These are phyloP conservation scores for Echinochloa phyllopogon DNA, from an alignment of 176 grass and related monocot genomes.

Conservation along the genomic window DNA sequence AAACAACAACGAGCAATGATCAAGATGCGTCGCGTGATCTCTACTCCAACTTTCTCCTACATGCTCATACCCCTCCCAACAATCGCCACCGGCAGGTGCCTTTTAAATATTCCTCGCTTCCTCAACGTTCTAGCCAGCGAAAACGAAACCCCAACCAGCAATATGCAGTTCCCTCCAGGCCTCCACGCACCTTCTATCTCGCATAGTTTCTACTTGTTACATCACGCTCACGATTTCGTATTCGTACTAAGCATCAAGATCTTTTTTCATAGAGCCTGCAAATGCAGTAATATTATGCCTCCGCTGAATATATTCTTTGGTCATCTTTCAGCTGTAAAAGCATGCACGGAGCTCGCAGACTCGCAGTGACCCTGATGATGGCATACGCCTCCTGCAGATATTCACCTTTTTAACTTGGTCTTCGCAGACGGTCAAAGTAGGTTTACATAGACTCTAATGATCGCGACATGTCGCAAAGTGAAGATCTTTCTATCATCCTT, in stretches of 20 bases:
- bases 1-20: neutral
- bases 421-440: neutral
- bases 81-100: neutral
- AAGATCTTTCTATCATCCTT: no score
- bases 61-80: constrained; percentile 2
- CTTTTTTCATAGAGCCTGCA: constrained; percentile 15
- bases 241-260: neutral
- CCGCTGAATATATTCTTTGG: neutral
- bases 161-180: neutral
- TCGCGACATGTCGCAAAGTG: neutral
- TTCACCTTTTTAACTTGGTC: neutral
- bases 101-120: constrained; percentile 50
- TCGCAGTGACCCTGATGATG: neutral
- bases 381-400: neutral
- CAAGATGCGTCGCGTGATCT: constrained; percentile 36
- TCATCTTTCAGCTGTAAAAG: constrained; percentile 21
- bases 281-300: neutral
- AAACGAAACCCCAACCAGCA: neutral
- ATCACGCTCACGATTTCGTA: neutral
- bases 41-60: constrained; percentile 18
- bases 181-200: neutral
- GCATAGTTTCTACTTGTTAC: neutral
- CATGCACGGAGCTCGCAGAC: neutral
- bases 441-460: neutral
- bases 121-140: neutral